Evolutionary conservation across 768 basidiomycete species (phyloP).

Genomic region (Lactifluus volemus): DNA sequence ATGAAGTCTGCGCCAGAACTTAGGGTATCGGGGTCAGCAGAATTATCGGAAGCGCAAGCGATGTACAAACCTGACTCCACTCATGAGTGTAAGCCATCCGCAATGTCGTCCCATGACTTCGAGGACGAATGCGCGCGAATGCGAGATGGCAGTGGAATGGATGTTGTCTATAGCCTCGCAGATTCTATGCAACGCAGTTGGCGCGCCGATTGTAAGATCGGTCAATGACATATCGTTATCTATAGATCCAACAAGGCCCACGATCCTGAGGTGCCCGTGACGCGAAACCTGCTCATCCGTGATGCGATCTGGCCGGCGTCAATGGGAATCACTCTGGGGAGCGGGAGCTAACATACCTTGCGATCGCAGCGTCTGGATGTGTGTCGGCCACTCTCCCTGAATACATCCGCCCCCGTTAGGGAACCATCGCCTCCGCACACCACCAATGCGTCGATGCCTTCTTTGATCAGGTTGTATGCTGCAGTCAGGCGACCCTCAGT

Average conservation of each 20-base stretch:
- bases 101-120: slow-evolving; percentile 99
- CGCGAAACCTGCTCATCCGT: slow-evolving; percentile 58
- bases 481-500: slow-evolving; percentile 82
- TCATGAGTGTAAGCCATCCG: slow-evolving; percentile 95
- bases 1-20: slow-evolving; percentile 93
- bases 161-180: slow-evolving; percentile 98
- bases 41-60: background rate
- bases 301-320: slow-evolving; percentile 48
- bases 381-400: slow-evolving; percentile 90
- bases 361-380: slow-evolving; percentile 57
- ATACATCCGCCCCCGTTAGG: slow-evolving; percentile 90
- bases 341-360: slow-evolving; percentile 38
- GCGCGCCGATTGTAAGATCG: slow-evolving; percentile 93
- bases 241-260: slow-evolving; percentile 97
- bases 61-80: slow-evolving; percentile 68
- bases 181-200: slow-evolving; percentile 91
- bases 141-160: slow-evolving; percentile 91
- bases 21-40: background rate
- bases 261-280: slow-evolving; percentile 85
- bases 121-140: slow-evolving; percentile 94
- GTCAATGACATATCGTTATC: slow-evolving; percentile 99
- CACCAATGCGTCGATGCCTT: slow-evolving; percentile 94
- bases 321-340: background rate
- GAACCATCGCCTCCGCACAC: slow-evolving; percentile 98
- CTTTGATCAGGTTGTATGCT: slow-evolving; percentile 85